Base-by-base conservation (phyloP, 768 basidiomycete species). In the Agaricus blazei region DNA sequence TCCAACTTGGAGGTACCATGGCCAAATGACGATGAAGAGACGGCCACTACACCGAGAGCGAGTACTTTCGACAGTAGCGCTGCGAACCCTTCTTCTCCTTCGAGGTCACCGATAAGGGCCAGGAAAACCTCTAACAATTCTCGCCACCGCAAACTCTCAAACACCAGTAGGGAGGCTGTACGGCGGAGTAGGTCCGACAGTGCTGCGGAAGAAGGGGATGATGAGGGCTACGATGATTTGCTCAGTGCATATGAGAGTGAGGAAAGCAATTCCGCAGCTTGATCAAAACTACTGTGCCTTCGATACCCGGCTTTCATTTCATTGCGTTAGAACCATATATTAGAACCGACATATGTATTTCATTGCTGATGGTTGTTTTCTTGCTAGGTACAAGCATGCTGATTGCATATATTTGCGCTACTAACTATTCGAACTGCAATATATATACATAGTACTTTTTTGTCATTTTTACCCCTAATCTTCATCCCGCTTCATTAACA, bases 241-340 rank as follows among this genome's bases (percentile, higher is more conserved):
- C 68, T 91, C 57, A 89, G 85, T 65, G 88, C 88, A 19, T 91
- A 91, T 62, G 88, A 90, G 70, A 89, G 88, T 63, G 88, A 89
- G 64, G 85, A 84, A 40, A 50, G 15, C 12, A 37, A 24, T 24
- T 52, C 44, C 19, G 24, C 43, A 28, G 44, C 34, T 12, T 52
- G 24, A 26, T 45, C 6, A 31, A 6, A 11, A 31, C 14, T 4
- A 7, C 19, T 42, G 40, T 2, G 28, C 40, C 36, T 45, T 52
- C 27, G 15, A 37, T 7, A 7, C 36, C 29, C 36, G n/a, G 40
- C 38, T 52, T 34, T 44, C 24, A 14, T 24, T 26, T 45, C n/a
- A 29, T 28, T n/a, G 27, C 15, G 26, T 19, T 8, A 31, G 31
- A 19, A 14, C n/a, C 31, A 41, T 41, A 14, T 14, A 41, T 41